Base-by-base conservation (phyloP, 129 eudicot species). In the Dittrichia graveolens region DNA sequence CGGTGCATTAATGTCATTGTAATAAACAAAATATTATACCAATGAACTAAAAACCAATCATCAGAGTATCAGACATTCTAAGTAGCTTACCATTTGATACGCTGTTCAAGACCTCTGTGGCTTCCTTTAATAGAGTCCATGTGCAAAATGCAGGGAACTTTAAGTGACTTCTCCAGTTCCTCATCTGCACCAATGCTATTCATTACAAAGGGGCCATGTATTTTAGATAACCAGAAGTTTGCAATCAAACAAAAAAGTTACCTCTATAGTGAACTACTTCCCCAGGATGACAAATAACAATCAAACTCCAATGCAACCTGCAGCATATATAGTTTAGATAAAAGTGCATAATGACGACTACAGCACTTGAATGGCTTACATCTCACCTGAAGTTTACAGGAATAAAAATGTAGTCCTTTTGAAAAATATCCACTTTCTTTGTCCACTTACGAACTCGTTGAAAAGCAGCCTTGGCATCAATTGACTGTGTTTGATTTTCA, bases 221-320 rank as follows among this genome's bases (percentile, higher is more conserved):
- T 57, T 38, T 45, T 14, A 62, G 18, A 60, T 59, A 72, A 63
- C 38, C 52, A 52, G 9, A 58, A 18, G 50, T n/a, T 53, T 5
- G 63, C 45, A 49, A 60, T 16, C 47, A 67, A 68, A 67, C 24
- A 63, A 18, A 37, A 72, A 57, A 42, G 67, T 41, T 78, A 74
- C 94, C 91, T 85, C 56, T 37, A 35, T 75, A 59, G 47, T 74
- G 54, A 37, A 63, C 73, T 74, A 83, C 84, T 85, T 84, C 90
- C 50, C 89, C 93, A 74, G 94, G 96, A 82, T 90, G 94, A 76
- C 96, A 90, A 58, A 90, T 87, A 69, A 90, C 75, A 75, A 90
- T 79, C 80, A 90, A 77, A 83, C 96, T 90, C 96, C 96, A 90
- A 79, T 90, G 96, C 69, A 87, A 78, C 75, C 96, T 90, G 90